Evolutionary conservation across 352 stramenopile species (phyloP).

Genomic region (Pilasporangium apinafurcum): DNA sequence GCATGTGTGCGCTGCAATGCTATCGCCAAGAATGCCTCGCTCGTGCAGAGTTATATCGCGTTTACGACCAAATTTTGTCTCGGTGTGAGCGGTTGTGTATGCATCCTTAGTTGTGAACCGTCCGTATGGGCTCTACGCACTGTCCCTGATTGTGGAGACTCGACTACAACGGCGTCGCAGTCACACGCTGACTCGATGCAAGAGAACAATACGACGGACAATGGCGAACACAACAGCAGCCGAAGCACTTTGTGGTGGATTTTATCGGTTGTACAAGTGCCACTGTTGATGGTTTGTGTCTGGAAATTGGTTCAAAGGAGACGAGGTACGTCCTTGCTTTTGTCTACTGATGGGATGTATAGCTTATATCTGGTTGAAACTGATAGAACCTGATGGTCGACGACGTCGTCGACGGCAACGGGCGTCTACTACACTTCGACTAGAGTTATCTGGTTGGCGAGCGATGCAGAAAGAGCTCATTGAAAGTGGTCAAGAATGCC

Average conservation of each 20-base stretch:
- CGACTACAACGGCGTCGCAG: neutral
- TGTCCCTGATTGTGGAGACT: slow-evolving; percentile 11
- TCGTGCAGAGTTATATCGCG: slow-evolving; percentile 29
- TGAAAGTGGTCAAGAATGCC: no score
- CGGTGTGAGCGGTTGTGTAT: slow-evolving; percentile 33
- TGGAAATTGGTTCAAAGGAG: no score
- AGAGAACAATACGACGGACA: neutral
- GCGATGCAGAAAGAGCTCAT: slow-evolving; percentile 23
- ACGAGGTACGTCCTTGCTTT: no score
- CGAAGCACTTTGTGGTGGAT: no score
- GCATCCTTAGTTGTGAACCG: slow-evolving; percentile 39
- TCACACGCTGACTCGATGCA: neutral
- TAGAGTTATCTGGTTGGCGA: slow-evolving; percentile 24
- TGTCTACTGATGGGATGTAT: no score
- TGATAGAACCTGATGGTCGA: neutral
- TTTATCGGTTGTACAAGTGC: no score
- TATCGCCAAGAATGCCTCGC: slow-evolving; percentile 28
- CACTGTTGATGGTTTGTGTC: no score
- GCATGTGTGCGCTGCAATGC: slow-evolving; percentile 31
- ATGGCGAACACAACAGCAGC: neutral
- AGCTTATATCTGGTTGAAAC: slow-evolving; percentile 5
- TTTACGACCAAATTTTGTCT: slow-evolving; percentile 46
- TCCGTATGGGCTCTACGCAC: slow-evolving; percentile 15
- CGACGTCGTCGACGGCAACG: neutral
- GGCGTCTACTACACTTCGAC: neutral